A percentile compares a stretch with the other conserved stretches of the same genome.
These are phyloP conservation scores for Discostella stelligera DNA, from an alignment of 352 stramenopile species.

Conservation along the genomic window DNA sequence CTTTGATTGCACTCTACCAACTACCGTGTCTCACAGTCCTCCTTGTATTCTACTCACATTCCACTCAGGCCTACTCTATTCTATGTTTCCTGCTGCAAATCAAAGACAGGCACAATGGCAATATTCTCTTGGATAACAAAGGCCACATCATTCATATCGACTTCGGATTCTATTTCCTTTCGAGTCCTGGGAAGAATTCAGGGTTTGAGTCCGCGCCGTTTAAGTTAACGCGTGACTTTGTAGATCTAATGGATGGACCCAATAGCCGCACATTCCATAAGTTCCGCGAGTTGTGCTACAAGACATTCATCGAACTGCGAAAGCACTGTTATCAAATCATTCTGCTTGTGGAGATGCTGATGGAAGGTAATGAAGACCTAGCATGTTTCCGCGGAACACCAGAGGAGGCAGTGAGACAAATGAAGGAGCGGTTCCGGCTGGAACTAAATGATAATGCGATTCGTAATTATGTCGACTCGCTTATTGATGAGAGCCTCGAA, in stretches of 20 bases:
- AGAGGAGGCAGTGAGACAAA: slow-evolving; percentile 87
- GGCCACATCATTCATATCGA: slow-evolving; percentile 97
- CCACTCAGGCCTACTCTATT: slow-evolving; percentile 85
- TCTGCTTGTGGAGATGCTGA: slow-evolving; percentile 95
- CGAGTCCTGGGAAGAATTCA: slow-evolving; percentile 88
- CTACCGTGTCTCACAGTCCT: slow-evolving; percentile 2
- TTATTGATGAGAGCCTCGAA: slow-evolving; percentile 94
- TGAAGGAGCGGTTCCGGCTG: slow-evolving; percentile 91
- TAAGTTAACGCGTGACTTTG: slow-evolving; percentile 96
- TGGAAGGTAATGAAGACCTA: slow-evolving; percentile 94
- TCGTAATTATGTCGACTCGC: slow-evolving; percentile 92
- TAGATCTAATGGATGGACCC: slow-evolving; percentile 92
- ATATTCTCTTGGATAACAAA: slow-evolving; percentile 94
- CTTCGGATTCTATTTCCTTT: slow-evolving; percentile 91
- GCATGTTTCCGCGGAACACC: slow-evolving; percentile 92
- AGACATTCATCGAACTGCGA: slow-evolving; percentile 92
- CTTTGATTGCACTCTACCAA: slow-evolving; percentile 85
- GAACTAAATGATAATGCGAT: slow-evolving; percentile 92
- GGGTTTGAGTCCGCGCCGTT: slow-evolving; percentile 95
- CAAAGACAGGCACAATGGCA: slow-evolving; percentile 98
- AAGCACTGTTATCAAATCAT: slow-evolving; percentile 94
- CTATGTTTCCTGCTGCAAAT: slow-evolving; percentile 96
- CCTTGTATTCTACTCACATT: slow-evolving; percentile 6
- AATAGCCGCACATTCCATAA: slow-evolving; percentile 84
- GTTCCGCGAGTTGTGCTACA: slow-evolving; percentile 94